Percentiles rank a stretch among this genome's conserved stretches.
Evolutionary conservation across 108 stramenopile species (phyloP).

Genomic region (Cyclotella atomus): DNA sequence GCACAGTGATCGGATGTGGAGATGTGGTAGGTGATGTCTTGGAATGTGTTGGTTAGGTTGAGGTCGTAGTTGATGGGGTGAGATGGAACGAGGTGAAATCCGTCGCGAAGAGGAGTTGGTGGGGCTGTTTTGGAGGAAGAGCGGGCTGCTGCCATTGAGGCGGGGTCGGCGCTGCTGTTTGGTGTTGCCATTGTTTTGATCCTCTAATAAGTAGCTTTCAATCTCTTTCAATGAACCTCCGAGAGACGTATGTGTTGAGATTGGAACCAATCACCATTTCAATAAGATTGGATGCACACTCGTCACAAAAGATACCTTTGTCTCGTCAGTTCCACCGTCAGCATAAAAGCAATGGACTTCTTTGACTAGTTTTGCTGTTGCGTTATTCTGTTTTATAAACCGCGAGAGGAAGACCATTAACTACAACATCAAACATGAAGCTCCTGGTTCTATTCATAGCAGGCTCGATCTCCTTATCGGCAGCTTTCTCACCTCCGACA

Average conservation of each 20-base stretch:
- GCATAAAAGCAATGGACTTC: too few relatives aligned
- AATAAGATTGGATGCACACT: too few relatives aligned
- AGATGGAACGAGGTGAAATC: constrained; percentile 73
- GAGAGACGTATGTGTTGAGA: too few relatives aligned
- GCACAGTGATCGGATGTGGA: constrained; percentile 71
- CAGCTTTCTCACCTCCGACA: neutral
- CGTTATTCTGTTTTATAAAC: too few relatives aligned
- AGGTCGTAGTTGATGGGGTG: constrained; percentile 68
- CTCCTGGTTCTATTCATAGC: neutral
- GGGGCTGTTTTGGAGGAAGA: constrained; percentile 70
- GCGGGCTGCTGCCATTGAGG: constrained; percentile 84
- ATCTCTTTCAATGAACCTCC: too few relatives aligned
- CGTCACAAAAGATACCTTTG: neutral
- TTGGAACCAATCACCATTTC: too few relatives aligned
- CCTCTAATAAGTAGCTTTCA: too few relatives aligned
- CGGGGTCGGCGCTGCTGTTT: constrained; percentile 27
- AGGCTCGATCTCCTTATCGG: neutral
- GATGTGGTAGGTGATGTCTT: constrained; percentile 82
- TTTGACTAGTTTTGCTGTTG: too few relatives aligned
- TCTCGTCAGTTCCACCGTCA: too few relatives aligned
- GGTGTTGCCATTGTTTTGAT: neutral
- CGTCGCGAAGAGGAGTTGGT: constrained; percentile 76
- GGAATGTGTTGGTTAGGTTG: constrained; percentile 50
- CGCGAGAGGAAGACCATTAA: too few relatives aligned
- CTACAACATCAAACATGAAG: too few relatives aligned